Evolutionary conservation across 352 stramenopile genomes (phyloP).

Genomic region (Pythium folliculosum): DNA sequence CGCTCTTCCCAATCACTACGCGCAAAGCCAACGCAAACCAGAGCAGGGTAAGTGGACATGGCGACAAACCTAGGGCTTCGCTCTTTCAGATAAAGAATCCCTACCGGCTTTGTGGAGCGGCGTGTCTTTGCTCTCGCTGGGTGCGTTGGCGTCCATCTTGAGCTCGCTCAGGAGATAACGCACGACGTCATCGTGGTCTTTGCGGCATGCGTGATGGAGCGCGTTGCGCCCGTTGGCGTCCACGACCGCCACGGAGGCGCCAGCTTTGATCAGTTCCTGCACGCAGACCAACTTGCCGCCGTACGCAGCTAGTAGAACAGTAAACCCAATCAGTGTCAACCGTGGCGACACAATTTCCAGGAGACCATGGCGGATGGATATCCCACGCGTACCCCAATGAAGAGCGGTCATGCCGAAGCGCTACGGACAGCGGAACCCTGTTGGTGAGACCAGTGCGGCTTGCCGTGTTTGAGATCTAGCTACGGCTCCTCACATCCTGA

Average conservation of each 20-base stretch:
- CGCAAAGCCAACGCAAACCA: neutral
- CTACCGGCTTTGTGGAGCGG: conserved; percentile 79
- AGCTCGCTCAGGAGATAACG: conserved; percentile 47
- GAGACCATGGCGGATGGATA: neutral
- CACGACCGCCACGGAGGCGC: conserved; percentile 36
- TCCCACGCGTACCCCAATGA: conserved; percentile 56
- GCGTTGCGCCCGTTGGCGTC: conserved; percentile 69
- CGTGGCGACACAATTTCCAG: neutral
- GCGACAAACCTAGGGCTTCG: neutral
- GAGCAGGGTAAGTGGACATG: no score
- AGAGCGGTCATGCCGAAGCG: conserved; percentile 82
- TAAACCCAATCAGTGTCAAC: neutral
- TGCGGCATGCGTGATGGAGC: conserved; percentile 75
- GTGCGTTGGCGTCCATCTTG: conserved; percentile 59
- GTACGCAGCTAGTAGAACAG: conserved; percentile 59
- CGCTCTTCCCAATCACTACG: conserved; percentile 44
- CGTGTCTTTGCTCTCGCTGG: conserved; percentile 72
- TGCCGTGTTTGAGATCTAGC: no score
- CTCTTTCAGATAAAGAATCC: neutral
- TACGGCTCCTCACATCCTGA: conserved; percentile 42
- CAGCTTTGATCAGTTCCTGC: conserved; percentile 54
- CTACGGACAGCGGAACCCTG: conserved; percentile 26
- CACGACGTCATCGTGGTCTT: conserved; percentile 68
- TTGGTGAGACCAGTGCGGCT: no score
- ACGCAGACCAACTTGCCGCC: conserved; percentile 55